Evolutionary conservation across 2,329 filamentous ascomycete species (phyloP), one percentile per base, ranked within the genome.

Genomic region (Claviceps humidiphila): DNA sequence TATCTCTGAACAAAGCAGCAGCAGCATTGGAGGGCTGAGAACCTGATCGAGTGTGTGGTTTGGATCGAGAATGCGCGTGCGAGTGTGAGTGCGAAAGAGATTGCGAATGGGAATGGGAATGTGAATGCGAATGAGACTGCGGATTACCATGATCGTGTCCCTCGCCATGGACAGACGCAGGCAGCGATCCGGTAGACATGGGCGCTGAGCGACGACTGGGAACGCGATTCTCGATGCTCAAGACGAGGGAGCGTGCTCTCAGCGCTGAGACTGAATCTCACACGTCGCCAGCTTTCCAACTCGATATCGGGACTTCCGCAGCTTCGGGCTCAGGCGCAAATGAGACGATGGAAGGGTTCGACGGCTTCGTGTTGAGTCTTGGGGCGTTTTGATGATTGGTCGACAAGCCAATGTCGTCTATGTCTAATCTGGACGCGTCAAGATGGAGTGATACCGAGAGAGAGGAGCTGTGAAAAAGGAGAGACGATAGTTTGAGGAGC

Each of bases 151-250:
- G 55, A 55, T 61, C 54, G 57, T 64, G 58, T 37, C 55, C 55
- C 22, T 63, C 59, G 54, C 66, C 61, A 13, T 69, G 65, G 39
- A 61, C 55, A 47, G 64, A 63, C 43, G 63, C 57, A 34, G 61
- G 57, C 9, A 66, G 59, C 46, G 60, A 65, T 22, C 62, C 63
- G 45, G 60, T 64, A 37, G 68, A 66, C 57, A 66, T 63, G 46
- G 64, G 70, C 67, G 49, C 70, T 69, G 49, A 75, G 68, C 14
- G 67, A 64, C 47, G 66, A 57, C 56, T 66, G 68, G 8, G 69
- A 63, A 57, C 73, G 68, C 46, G 68, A 63, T 54, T 69, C 64
- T 48, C 69, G 69, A 51, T 72, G 66, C 57, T 76, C 71, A 53
- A 69, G 71, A 57, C 74, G 74, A 50, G 73, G 71, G 46, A 77